phyloP scores from a whole-genome alignment of 2,329 filamentous ascomycete species.

The Sphaceloma murrayae region DNA sequence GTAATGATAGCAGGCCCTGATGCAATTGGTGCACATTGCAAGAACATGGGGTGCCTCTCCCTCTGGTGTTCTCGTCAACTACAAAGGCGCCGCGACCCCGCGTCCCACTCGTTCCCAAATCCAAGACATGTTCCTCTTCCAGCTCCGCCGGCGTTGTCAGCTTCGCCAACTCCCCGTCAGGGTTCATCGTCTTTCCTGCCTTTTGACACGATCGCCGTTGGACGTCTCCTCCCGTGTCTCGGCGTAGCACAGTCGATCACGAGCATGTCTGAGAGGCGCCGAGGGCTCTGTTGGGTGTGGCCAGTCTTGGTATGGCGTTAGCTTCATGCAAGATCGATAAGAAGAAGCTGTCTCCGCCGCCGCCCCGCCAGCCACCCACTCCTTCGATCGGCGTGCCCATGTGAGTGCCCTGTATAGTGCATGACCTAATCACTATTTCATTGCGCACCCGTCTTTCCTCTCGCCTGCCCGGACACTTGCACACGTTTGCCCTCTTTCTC shows the following conservation, averaged over 20 bases:
- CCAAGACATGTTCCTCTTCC: slow-evolving; percentile 7
- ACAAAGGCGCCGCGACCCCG: too few species aligned
- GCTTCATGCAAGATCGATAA: slow-evolving; percentile 16
- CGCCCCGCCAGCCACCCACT: neutral
- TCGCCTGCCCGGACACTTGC: too few species aligned
- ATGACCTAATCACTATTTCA: neutral
- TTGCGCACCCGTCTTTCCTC: neutral
- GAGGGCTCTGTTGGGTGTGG: too few species aligned
- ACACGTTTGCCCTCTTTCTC: too few species aligned
- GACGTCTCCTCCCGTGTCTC: slow-evolving; percentile 1
- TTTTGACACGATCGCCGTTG: slow-evolving; percentile 5
- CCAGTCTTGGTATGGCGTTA: slow-evolving; percentile 10
- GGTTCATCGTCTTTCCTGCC: neutral
- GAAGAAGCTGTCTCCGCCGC: slow-evolving; percentile 11
- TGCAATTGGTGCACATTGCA: too few species aligned
- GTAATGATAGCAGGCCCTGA: too few species aligned
- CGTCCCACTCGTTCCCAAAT: too few species aligned
- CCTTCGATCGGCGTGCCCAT: slow-evolving; percentile 13
- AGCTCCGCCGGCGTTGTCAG: neutral
- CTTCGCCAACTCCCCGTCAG: too few species aligned
- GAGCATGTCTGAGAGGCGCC: neutral
- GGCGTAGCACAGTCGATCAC: slow-evolving; percentile 8
- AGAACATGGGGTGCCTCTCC: too few species aligned
- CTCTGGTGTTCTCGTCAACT: too few species aligned
- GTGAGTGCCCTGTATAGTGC: slow-evolving; percentile 7